Conservation (phyloP, 352 stramenopile genomes). For the Globisporangium perplexum region DNA sequence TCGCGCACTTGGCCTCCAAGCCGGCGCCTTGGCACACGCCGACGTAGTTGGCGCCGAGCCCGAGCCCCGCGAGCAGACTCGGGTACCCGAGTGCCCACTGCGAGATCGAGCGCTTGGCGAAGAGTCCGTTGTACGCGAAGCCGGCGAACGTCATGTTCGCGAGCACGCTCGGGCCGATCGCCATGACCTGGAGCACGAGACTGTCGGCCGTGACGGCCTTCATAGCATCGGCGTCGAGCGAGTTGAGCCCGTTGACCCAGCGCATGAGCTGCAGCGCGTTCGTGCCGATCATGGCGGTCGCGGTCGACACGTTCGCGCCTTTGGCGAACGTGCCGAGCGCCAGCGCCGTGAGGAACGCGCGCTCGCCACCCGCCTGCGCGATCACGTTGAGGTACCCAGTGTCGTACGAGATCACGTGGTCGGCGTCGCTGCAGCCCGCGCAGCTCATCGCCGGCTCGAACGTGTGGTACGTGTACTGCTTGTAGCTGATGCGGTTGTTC, state of each 20-base stretch:
- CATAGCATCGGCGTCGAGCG: slow-evolving; percentile 57
- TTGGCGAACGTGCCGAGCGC: slow-evolving; percentile 40
- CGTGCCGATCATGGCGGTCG: slow-evolving; percentile 21
- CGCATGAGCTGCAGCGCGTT: slow-evolving; percentile 62
- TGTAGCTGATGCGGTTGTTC: slow-evolving; percentile 58
- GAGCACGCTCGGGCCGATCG: slow-evolving; percentile 21
- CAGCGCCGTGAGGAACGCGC: slow-evolving; percentile 40
- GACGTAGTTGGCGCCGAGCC: slow-evolving; percentile 51
- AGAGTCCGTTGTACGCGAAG: slow-evolving; percentile 75
- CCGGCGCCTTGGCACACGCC: slow-evolving; percentile 24
- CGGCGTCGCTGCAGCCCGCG: slow-evolving; percentile 41
- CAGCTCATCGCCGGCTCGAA: slow-evolving; percentile 45
- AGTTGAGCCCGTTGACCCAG: slow-evolving; percentile 77
- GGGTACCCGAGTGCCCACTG: slow-evolving; percentile 72
- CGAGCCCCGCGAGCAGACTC: slow-evolving; percentile 56
- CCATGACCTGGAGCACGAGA: slow-evolving; percentile 39
- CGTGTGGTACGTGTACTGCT: slow-evolving; percentile 73
- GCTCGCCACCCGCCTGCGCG: slow-evolving; percentile 48
- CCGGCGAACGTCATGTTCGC: slow-evolving; percentile 38
- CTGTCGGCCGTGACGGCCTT: slow-evolving; percentile 39
- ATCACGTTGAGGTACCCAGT: slow-evolving; percentile 69
- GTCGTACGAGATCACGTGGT: slow-evolving; percentile 56
- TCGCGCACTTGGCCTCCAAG: slow-evolving; percentile 39
- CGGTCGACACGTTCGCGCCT: slow-evolving; percentile 11
- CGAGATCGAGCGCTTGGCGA: slow-evolving; percentile 44